Evolutionary conservation across 2,329 filamentous ascomycete species (phyloP).

Genomic region (Penicillium sp.): DNA sequence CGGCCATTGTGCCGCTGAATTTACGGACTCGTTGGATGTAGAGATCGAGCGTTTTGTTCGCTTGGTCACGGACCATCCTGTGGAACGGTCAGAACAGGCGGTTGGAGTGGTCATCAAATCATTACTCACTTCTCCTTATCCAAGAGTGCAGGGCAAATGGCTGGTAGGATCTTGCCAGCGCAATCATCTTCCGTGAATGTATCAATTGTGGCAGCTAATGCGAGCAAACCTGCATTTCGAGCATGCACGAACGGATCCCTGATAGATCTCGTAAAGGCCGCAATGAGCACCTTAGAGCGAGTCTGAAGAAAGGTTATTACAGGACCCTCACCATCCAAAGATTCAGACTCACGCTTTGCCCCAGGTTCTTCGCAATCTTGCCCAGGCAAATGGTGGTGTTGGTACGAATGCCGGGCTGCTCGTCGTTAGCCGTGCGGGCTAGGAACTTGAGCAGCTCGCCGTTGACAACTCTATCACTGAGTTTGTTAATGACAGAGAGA

Average conservation of each 20-base stretch:
- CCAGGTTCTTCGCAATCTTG: slow-evolving; percentile 90
- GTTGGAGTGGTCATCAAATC: not conserved
- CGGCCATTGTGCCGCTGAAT: slow-evolving; percentile 74
- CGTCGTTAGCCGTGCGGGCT: slow-evolving; percentile 95
- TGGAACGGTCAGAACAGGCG: slow-evolving; percentile 9
- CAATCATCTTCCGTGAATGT: slow-evolving; percentile 89
- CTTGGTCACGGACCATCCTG: slow-evolving; percentile 81
- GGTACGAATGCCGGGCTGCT: slow-evolving; percentile 94
- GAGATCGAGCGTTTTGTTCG: slow-evolving; percentile 82
- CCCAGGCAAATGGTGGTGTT: slow-evolving; percentile 98
- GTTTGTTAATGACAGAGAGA: slow-evolving; percentile 80
- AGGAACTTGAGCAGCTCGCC: slow-evolving; percentile 88
- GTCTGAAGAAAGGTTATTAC: slow-evolving; percentile 56
- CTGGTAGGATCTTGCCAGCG: slow-evolving; percentile 79
- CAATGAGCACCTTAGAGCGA: slow-evolving; percentile 85
- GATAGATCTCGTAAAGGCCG: slow-evolving; percentile 86
- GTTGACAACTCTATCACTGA: slow-evolving; percentile 91
- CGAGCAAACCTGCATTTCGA: slow-evolving; percentile 84
- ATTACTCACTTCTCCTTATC: slow-evolving; percentile 80
- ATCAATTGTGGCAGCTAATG: slow-evolving; percentile 81
- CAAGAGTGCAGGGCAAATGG: slow-evolving; percentile 79
- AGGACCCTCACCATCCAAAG: not conserved
- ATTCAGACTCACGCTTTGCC: slow-evolving; percentile 55
- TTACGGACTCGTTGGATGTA: slow-evolving; percentile 85
- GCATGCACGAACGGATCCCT: slow-evolving; percentile 95